phyloP scores from a whole-genome alignment of 306 rosid genomes.

The Adenanthera pavonina region DNA sequence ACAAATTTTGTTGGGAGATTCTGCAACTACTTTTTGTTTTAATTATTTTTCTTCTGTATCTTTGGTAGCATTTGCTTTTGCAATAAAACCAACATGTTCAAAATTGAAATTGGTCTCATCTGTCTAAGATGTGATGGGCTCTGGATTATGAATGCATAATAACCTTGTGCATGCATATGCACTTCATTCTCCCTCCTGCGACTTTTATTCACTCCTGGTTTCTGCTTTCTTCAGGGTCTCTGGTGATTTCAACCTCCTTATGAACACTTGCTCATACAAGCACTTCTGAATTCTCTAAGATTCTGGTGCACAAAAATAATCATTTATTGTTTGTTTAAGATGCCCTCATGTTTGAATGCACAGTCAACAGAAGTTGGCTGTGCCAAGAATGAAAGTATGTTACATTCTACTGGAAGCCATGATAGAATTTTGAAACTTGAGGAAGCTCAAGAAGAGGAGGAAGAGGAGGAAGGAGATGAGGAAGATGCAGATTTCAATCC shows the following conservation, averaged over 20 bases:
- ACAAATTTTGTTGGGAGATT: not conserved
- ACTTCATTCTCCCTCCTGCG: not conserved
- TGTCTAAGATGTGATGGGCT: conserved; percentile 24
- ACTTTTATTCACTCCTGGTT: conserved; percentile 22
- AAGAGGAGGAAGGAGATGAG: conserved; percentile 70
- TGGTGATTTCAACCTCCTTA: conserved; percentile 32
- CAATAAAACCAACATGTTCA: not conserved
- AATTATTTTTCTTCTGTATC: not conserved
- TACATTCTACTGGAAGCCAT: conserved; percentile 31
- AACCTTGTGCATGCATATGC: conserved; percentile 5
- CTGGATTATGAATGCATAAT: conserved; percentile 24
- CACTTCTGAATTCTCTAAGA: conserved; percentile 28
- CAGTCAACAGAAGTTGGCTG: conserved; percentile 44
- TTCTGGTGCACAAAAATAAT: conserved; percentile 18
- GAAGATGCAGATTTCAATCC: conserved; percentile 85
- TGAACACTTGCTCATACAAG: conserved; percentile 27
- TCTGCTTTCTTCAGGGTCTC: conserved; percentile 45
- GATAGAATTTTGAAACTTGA: conserved; percentile 48
- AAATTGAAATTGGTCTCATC: not conserved
- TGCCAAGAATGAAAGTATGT: conserved; percentile 38
- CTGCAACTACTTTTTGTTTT: not conserved
- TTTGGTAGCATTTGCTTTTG: conserved; percentile 30
- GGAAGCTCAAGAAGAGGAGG: conserved; percentile 49
- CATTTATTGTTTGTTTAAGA: conserved; percentile 41
- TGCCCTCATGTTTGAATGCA: conserved; percentile 52